Conservation (phyloP, 495 filamentous ascomycete genomes). For the Penicillium dipodomyicola region DNA sequence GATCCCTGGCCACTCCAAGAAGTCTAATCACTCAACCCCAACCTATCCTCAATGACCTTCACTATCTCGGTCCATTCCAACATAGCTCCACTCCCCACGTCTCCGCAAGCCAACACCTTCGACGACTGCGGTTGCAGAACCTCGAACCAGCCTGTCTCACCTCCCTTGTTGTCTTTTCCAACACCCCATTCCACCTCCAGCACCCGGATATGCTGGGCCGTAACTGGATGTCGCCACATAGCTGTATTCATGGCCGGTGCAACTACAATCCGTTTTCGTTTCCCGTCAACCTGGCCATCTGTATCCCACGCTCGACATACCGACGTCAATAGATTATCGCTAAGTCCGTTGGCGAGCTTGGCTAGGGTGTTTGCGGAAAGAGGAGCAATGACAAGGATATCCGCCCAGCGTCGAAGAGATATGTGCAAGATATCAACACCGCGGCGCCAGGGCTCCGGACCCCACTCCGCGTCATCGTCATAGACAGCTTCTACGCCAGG, state of each 20-base stretch:
- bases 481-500: constrained; percentile 63
- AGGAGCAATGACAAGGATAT: constrained; percentile 72
- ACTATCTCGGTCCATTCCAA: constrained; percentile 63
- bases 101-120: constrained; percentile 70
- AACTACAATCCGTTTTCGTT: constrained; percentile 50
- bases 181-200: constrained; percentile 65
- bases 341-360: constrained; percentile 59
- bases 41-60: constrained; percentile 45
- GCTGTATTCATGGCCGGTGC: constrained; percentile 73
- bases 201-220: constrained; percentile 57
- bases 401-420: constrained; percentile 66
- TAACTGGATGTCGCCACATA: constrained; percentile 77
- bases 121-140: constrained; percentile 56
- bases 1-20: neutral
- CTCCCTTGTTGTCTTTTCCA: constrained; percentile 9
- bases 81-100: constrained; percentile 67
- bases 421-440: constrained; percentile 64
- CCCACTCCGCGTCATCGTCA: constrained; percentile 70
- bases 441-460: constrained; percentile 57
- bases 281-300: constrained; percentile 49
- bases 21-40: constrained; percentile 5
- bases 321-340: constrained; percentile 57
- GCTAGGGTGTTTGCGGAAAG: constrained; percentile 67
- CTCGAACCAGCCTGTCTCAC: constrained; percentile 61
- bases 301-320: constrained; percentile 79